Base-by-base conservation (phyloP, 805 yeast genomes). In the Lipomyces chichibuensis region DNA sequence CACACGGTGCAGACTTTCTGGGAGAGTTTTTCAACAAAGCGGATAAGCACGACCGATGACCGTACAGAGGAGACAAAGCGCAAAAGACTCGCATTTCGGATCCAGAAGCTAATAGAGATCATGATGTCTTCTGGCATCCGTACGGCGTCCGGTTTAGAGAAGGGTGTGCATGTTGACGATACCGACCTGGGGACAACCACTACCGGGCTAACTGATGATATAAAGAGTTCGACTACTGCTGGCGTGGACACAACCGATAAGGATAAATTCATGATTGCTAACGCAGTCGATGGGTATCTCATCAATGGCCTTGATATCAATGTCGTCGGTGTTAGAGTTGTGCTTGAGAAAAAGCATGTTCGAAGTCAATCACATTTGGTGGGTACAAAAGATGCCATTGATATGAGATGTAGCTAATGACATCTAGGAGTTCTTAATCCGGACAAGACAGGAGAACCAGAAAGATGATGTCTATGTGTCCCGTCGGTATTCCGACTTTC, bases 1-100 rank as follows among this genome's bases (percentile, higher is more conserved):
- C 82, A 80, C 57, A 88, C 88, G 59, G 87, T 92, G 0, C 97
- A 93, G 77, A 87, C 88, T 32, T 91, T 93, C 74, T 85, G 89
- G 74, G 96, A 92, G 75, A 84, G 88, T 64, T 88, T 95, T 79
- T 88, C 90, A 77, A 79, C 83, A 25, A 86, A 91, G 75, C 85
- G 86, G 55, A 85, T 94, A 60, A 87, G 92, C 69, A 84, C 87
- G 65, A 84, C 93, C 32, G 85, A 85, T 54, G 97, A 91, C 72
- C 81, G 97, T 39, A 88, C 87, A 17, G 91, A 89, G 68, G 80
- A 85, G n/a, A 85, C 92, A 2, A 88, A 95, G 74, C 81, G 92
- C 37, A 84, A 85, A 72, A 85, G 89, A 70, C 77, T 88, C 58
- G 87, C 87, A 27, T 78, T 80, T 65, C 89, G 89, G 72, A 65